phyloP scores from a whole-genome alignment of 169 alveolate genomes.

The Eimeria maxima region DNA sequence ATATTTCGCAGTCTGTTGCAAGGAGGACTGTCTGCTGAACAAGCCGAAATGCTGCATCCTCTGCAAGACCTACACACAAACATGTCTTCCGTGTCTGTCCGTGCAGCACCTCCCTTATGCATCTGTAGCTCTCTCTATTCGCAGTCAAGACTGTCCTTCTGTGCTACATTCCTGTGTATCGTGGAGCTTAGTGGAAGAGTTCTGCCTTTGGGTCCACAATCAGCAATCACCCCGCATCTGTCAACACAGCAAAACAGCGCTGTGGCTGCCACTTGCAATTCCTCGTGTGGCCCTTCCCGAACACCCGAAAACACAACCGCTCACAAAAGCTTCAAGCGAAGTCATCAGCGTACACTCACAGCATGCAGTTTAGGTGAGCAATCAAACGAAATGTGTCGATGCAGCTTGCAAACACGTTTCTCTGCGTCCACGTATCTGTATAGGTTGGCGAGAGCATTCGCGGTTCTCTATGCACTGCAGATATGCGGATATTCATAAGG shows the following conservation, averaged over 20 bases:
- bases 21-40: slow-evolving; percentile 24
- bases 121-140: background rate
- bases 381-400: background rate
- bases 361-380: background rate
- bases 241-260: slow-evolving; percentile 68
- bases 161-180: background rate
- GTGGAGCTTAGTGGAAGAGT: slow-evolving; percentile 31
- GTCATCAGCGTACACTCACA: background rate
- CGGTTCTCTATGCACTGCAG: background rate
- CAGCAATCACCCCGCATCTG: slow-evolving; percentile 59
- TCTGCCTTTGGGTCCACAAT: slow-evolving; percentile 61
- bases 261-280: slow-evolving; percentile 75
- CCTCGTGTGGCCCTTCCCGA: slow-evolving; percentile 41
- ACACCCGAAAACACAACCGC: slow-evolving; percentile 54
- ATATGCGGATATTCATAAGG: no score
- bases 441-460: background rate
- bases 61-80: background rate
- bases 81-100: background rate
- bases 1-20: slow-evolving; percentile 48
- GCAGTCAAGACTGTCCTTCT: background rate
- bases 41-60: background rate
- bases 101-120: background rate
- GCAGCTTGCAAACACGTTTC: background rate
- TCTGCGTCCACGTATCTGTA: background rate
- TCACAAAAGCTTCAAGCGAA: slow-evolving; percentile 63